These are phyloP conservation scores for Nothophytophthora sp. DNA, from an alignment of 352 stramenopile genomes.

Conservation along the genomic window DNA sequence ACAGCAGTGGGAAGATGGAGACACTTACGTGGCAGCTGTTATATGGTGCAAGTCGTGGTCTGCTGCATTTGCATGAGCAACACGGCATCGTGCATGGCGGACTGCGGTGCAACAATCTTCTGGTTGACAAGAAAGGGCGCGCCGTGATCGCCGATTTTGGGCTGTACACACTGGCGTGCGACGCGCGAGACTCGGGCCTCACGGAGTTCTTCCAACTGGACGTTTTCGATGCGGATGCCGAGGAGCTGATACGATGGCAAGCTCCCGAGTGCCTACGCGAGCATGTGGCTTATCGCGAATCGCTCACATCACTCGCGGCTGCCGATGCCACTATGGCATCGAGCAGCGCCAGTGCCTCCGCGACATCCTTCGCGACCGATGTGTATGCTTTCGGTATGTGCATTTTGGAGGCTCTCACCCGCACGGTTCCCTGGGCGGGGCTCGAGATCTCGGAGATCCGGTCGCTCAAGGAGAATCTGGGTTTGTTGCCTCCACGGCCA, in stretches of 20 bases:
- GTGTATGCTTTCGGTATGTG: slow-evolving; percentile 84
- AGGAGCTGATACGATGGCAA: slow-evolving; percentile 65
- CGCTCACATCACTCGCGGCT: slow-evolving; percentile 25
- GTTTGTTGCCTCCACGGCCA: slow-evolving; percentile 52
- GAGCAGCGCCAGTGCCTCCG: slow-evolving; percentile 16
- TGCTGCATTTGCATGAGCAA: slow-evolving; percentile 68
- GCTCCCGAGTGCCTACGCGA: slow-evolving; percentile 62
- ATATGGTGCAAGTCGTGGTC: slow-evolving; percentile 54
- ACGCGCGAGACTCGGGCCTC: slow-evolving; percentile 39
- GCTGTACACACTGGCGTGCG: slow-evolving; percentile 36
- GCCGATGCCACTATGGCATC: slow-evolving; percentile 5
- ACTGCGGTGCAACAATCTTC: slow-evolving; percentile 64
- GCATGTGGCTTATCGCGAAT: slow-evolving; percentile 29
- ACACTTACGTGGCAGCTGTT: slow-evolving; percentile 55
- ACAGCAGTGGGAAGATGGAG: slow-evolving; percentile 35
- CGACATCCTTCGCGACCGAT: slow-evolving; percentile 48
- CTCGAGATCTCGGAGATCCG: slow-evolving; percentile 49
- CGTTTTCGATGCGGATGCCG: slow-evolving; percentile 32
- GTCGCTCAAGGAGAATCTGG: slow-evolving; percentile 53
- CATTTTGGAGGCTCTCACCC: slow-evolving; percentile 66
- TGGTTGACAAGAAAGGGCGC: slow-evolving; percentile 70
- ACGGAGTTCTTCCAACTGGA: slow-evolving; percentile 33
- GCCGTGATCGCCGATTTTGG: slow-evolving; percentile 65
- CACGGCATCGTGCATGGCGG: slow-evolving; percentile 55
- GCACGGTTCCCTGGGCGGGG: slow-evolving; percentile 44